phyloP scores from a whole-genome alignment of 371 early-diverging fungal species.

The Mortierella sp. region DNA sequence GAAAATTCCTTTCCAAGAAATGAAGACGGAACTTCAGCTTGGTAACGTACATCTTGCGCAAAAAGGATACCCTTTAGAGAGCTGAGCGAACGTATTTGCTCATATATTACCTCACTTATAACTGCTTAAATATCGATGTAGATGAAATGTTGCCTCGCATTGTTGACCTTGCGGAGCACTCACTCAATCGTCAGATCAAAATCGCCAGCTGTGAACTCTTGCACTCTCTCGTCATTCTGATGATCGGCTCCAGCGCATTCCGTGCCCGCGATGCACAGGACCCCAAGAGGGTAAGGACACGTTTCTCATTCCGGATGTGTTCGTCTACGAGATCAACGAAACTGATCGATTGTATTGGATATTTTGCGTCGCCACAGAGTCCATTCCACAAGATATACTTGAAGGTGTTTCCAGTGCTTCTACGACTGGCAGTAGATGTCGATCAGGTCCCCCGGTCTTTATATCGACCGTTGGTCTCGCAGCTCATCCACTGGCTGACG shows the following conservation, averaged over 20 bases:
- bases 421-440: constrained; percentile 78
- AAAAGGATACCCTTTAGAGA: not conserved
- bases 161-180: constrained; percentile 78
- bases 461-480: constrained; percentile 69
- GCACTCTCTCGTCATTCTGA: constrained; percentile 75
- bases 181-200: constrained; percentile 80
- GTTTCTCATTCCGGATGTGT: no score
- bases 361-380: no score
- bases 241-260: constrained; percentile 80
- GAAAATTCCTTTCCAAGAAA: constrained; percentile 75
- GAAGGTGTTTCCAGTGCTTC: constrained; percentile 75
- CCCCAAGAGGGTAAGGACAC: constrained; percentile 46
- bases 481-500: constrained; percentile 86
- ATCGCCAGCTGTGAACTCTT: constrained; percentile 82
- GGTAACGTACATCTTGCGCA: no score
- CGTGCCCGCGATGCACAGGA: constrained; percentile 57
- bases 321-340: no score
- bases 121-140: constrained; percentile 12
- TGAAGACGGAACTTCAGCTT: constrained; percentile 69
- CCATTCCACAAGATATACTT: constrained; percentile 71
- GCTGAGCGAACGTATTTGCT: not conserved
- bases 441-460: constrained; percentile 77
- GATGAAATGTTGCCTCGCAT: constrained; percentile 84
- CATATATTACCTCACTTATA: not conserved
- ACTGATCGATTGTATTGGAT: no score